Evolutionary conservation across 331 rosid genomes (phyloP).

Genomic region (Acacia concinna): DNA sequence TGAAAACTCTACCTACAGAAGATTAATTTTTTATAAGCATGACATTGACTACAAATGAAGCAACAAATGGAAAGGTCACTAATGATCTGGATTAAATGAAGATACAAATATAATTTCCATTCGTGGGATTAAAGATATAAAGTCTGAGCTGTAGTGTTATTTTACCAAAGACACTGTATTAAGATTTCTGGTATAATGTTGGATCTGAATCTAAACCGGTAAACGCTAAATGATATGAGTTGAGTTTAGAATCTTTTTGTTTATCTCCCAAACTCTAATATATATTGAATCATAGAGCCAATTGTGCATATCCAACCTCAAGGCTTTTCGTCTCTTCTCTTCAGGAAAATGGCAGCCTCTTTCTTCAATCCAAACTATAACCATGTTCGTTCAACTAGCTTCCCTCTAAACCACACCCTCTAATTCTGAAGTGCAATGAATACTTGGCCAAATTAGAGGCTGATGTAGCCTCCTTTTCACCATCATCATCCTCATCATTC

Average conservation of each 20-base stretch:
- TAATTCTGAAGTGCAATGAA: constrained; percentile 52
- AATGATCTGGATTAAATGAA: not conserved
- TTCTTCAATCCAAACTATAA: constrained; percentile 17
- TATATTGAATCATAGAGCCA: not conserved
- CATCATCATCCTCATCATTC: not conserved
- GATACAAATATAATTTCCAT: not conserved
- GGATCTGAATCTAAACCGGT: not conserved
- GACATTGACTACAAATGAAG: not conserved
- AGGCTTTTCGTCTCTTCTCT: constrained; percentile 23
- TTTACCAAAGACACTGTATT: not conserved
- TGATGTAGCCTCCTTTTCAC: constrained; percentile 32
- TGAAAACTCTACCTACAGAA: not conserved
- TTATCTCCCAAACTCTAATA: not conserved
- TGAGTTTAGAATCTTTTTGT: not conserved
- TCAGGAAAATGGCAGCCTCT: constrained; percentile 24
- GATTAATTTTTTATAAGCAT: not conserved
- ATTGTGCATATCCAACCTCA: constrained; percentile 10
- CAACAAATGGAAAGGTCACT: not conserved
- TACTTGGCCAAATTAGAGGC: constrained; percentile 41
- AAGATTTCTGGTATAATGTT: not conserved
- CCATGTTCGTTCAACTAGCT: constrained; percentile 57
- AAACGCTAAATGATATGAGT: not conserved
- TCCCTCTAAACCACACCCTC: constrained; percentile 75
- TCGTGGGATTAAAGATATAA: not conserved
- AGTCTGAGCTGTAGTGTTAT: not conserved